Base-by-base conservation (phyloP, 352 stramenopile genomes). In the Aphanomyces invadans region DNA sequence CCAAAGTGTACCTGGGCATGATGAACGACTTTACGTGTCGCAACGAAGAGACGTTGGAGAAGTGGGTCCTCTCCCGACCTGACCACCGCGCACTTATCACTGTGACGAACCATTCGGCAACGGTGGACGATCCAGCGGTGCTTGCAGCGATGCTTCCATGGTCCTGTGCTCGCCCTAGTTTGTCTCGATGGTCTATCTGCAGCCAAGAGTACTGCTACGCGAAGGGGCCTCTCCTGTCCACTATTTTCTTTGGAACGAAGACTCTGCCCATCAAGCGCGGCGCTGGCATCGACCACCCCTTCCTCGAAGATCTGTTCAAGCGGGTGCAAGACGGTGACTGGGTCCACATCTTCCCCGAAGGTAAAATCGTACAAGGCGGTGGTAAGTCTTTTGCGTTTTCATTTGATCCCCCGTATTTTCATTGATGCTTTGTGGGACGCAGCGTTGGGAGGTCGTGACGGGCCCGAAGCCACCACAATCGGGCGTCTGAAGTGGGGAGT, bases 261-360 rank as follows among this genome's bases (percentile, higher is more conserved):
- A 86, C 82, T 11, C 62, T 93, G 12, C 85, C 85, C 0, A 71
- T 91, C 23, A 87, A 90, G 52, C 82, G 83, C 3, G 82, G 83
- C n/a, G 81, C 70, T 26, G 81, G 85, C 12, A 66, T 91, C 57
- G 80, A 93, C 56, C 85, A 93, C 46, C 64, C 90, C 76, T 90
- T 93, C 78, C 71, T 95, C 0, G 70, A 78, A 60, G 69, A 77
- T 11, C 77, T 95, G 54, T 93, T 92, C 53, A 71, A 95, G 45
- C 89, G 91, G 60, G 77, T 91, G 21, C 75, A 91, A 53, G 57
- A 81, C 10, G 87, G 87, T 15, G 63, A 82, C 19, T 95, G 87
- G 87, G 80, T 95, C 3, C 87, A 95, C 70, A 86, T 95, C 62
- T 95, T 93, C 60, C 87, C 87, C 0, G 87, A 95, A 74, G 87